Evolutionary conservation across 2,329 filamentous ascomycete genomes (phyloP).

Genomic region (Neurospora sp.): DNA sequence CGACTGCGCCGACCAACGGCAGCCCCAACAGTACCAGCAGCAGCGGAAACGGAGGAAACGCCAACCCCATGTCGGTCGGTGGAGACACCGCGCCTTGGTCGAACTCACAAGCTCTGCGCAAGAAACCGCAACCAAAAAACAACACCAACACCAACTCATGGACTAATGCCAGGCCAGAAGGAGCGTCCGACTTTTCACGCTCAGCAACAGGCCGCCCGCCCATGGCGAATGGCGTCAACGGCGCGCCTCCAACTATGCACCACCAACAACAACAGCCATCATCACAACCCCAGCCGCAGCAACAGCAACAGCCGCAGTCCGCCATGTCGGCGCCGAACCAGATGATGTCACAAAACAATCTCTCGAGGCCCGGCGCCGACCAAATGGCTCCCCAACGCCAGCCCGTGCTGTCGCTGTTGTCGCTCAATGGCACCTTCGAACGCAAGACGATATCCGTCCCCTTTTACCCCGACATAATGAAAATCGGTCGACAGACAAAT

Average conservation of each 20-base stretch:
- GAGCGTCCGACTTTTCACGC: constrained; percentile 37
- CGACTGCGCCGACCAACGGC: constrained; percentile 36
- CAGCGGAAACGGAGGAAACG: constrained; percentile 17
- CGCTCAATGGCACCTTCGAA: constrained; percentile 93
- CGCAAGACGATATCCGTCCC: constrained; percentile 93
- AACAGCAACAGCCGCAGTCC: constrained; percentile 28
- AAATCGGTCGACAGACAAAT: constrained; percentile 94
- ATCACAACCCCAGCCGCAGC: constrained; percentile 7
- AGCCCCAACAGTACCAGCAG: background rate
- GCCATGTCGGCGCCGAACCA: constrained; percentile 29
- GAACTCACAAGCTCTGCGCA: constrained; percentile 36
- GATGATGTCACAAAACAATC: constrained; percentile 32
- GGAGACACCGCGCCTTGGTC: constrained; percentile 44
- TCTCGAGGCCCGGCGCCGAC: constrained; percentile 58
- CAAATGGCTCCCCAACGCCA: constrained; percentile 49
- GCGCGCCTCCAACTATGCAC: constrained; percentile 23
- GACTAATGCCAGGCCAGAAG: constrained; percentile 38
- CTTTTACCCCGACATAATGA: constrained; percentile 84
- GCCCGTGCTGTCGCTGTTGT: constrained; percentile 75
- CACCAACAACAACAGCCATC: background rate
- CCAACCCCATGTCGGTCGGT: constrained; percentile 36
- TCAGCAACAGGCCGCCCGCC: constrained; percentile 27
- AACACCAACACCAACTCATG: constrained; percentile 25
- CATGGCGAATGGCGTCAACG: constrained; percentile 34
- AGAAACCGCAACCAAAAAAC: constrained; percentile 40